Evolutionary conservation across 2,329 filamentous ascomycete species (phyloP), one percentile per base, ranked within the genome.

Genomic region (Fusarium ambrosium): DNA sequence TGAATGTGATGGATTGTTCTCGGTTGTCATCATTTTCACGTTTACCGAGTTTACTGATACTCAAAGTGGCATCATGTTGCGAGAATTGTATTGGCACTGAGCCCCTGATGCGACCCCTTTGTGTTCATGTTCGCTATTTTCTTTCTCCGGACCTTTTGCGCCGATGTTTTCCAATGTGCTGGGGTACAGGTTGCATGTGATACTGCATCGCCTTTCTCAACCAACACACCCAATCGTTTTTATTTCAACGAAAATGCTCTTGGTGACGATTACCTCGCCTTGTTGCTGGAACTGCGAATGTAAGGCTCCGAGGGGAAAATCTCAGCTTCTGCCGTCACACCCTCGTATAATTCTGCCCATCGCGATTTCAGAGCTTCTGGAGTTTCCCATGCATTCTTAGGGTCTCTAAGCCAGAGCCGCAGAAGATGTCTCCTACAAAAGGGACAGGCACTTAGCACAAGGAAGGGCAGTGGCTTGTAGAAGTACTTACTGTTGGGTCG

Each of bases 361-460:
- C 66, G 64, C 4, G 62, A 66, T 4, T 2, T 51, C 4, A 75
- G 10, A 1, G 62, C 39, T 4, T 16, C 39, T 0, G 72, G 72
- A 16, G 60, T 75, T 8, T 85, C 77, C 87, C 87, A 89, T 1
- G 85, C 85, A 43, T 85, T 78, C 64, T 87, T 84, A 0, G 84
- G 82, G 20, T 89, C 86, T 1, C 86, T 82, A 7, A 88, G 79
- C 85, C 86, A 88, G 4, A 89, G 78, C 0, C 87, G 80, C 1
- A 89, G 65, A 2, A 89, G 79, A 72, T 89, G 86, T 1, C 87
- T 82, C 29, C 85, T 69, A n/a, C 6, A 6, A 6, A 36, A 0
- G 84, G 8, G 9, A 24, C 0, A 36, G 0, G 34, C 13, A 2
- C 2, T 36, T 36, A 36, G 34, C 2, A 6, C 1, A 1, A 36